Base-by-base conservation (phyloP, 1,139 yeast genomes). In the Sugiyamaella japonica region DNA sequence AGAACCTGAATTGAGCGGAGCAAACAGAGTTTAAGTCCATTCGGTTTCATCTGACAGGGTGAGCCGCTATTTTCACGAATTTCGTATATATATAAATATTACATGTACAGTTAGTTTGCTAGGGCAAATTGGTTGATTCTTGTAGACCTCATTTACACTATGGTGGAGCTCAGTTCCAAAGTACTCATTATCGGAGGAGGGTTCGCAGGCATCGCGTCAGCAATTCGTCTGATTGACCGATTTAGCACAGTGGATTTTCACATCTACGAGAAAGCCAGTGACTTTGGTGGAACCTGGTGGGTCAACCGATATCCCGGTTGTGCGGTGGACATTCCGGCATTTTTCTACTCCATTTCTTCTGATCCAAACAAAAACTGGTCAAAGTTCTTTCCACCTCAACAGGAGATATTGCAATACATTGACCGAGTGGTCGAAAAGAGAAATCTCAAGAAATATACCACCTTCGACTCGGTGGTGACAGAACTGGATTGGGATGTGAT, bases 241-340 rank as follows among this genome's bases (percentile, higher is more conserved):
- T 37, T 57, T 15, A 52, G 56, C 12, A 47, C 53, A 31, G 45
- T 52, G 25, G 63, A 59, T 31, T 58, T 58, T 36, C 52, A 50
- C 17, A 51, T 59, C 43, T 59, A 58, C 41, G 62, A 59, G 25
- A 48, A 49, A 8, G 37, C 49, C 9, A 43, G 12, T 8, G 54
- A 51, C 12, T 73, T 76, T 58, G 82, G 82, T 15, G 82, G 82
- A 7, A 78, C 82, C 38, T 78, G 82, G 82, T 76, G 72, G 63
- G 76, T 79, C 29, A 78, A 79, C 60, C 74, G 79, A 2, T 78
- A 79, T 59, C 82, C 82, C 1, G 82, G 67, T 23, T 66, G 63
- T 34, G 65, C 65, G 12, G 65, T 67, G 28, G 69, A 66, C 53
- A 58, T 63, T 10, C 64, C 63, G 8, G 58, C 68, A 2, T 66